Evolutionary conservation across 2,329 filamentous ascomycete genomes (phyloP).

Genomic region (Sporothrix sp.): DNA sequence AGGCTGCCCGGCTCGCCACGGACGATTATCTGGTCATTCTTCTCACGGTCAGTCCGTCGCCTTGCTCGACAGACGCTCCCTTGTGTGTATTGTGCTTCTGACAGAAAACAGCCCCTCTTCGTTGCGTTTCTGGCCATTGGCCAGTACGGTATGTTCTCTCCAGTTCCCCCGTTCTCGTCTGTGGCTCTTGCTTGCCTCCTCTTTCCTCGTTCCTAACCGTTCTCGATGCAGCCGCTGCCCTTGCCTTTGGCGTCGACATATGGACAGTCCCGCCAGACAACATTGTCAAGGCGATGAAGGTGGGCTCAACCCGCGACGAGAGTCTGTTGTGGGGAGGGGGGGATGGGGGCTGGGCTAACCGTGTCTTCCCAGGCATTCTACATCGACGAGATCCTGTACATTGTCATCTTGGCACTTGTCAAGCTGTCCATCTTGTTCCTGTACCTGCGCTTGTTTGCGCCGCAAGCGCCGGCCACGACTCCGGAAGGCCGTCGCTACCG

Average conservation of each 20-base stretch:
- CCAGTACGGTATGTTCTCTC: slow-evolving; percentile 22
- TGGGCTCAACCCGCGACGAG: slow-evolving; percentile 13
- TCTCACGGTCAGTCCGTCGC: slow-evolving; percentile 27
- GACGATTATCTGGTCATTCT: slow-evolving; percentile 33
- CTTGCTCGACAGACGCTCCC: too few relatives aligned
- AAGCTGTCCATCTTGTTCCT: slow-evolving; percentile 27
- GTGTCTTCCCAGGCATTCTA: slow-evolving; percentile 30
- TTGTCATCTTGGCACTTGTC: slow-evolving; percentile 22
- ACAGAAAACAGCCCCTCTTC: slow-evolving; percentile 21
- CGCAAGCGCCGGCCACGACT: slow-evolving; percentile 1
- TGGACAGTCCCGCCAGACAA: slow-evolving; percentile 25
- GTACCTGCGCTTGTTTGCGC: slow-evolving; percentile 26
- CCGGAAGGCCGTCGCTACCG: slow-evolving; percentile 21
- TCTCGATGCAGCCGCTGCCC: slow-evolving; percentile 19
- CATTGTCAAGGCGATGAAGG: slow-evolving; percentile 25
- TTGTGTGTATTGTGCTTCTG: background rate
- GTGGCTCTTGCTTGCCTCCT: background rate
- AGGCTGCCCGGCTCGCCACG: slow-evolving; percentile 23
- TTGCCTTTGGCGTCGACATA: slow-evolving; percentile 29
- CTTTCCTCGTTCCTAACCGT: too few relatives aligned
- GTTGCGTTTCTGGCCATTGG: slow-evolving; percentile 25
- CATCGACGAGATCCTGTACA: slow-evolving; percentile 27
- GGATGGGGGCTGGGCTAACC: too few relatives aligned
- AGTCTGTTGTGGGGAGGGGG: too few relatives aligned
- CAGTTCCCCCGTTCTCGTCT: background rate